Conservation (phyloP, 345 rosid genomes). For the Eutrema yunnanense region DNA sequence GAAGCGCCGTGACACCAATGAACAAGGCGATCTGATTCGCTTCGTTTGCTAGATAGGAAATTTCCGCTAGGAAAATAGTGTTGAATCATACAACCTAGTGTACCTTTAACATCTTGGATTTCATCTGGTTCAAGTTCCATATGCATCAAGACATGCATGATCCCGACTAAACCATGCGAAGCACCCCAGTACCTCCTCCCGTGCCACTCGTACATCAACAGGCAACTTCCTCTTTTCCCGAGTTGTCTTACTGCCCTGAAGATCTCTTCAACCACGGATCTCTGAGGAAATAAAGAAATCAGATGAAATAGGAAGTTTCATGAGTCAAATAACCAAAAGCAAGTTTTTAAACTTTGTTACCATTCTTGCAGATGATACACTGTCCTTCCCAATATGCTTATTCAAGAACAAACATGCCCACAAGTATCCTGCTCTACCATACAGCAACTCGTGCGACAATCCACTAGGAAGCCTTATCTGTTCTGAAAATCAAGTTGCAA, state of each 20-base stretch:
- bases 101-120: slow-evolving; percentile 46
- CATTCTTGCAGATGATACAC: slow-evolving; percentile 30
- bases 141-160: slow-evolving; percentile 58
- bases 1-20: slow-evolving; percentile 87
- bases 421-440: slow-evolving; percentile 65
- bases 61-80: slow-evolving; percentile 52
- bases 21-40: slow-evolving; percentile 41
- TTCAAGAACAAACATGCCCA: slow-evolving; percentile 66
- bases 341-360: slow-evolving; percentile 21
- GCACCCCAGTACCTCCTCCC: slow-evolving; percentile 74
- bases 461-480: slow-evolving; percentile 50
- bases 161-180: slow-evolving; percentile 72
- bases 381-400: slow-evolving; percentile 39
- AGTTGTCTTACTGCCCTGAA: slow-evolving; percentile 41
- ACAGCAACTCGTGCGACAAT: slow-evolving; percentile 49
- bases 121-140: slow-evolving; percentile 55
- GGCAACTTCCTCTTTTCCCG: slow-evolving; percentile 33
- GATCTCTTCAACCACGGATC: slow-evolving; percentile 48
- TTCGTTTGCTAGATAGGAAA: slow-evolving; percentile 53
- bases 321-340: neutral
- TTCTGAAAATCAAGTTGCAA: neutral
- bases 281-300: slow-evolving; percentile 16
- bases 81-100: slow-evolving; percentile 48
- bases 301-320: neutral
- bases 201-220: slow-evolving; percentile 68